These are phyloP conservation scores for Dillenia suffruticosa DNA, from an alignment of 164 flowering plant genomes.

Conservation along the genomic window DNA sequence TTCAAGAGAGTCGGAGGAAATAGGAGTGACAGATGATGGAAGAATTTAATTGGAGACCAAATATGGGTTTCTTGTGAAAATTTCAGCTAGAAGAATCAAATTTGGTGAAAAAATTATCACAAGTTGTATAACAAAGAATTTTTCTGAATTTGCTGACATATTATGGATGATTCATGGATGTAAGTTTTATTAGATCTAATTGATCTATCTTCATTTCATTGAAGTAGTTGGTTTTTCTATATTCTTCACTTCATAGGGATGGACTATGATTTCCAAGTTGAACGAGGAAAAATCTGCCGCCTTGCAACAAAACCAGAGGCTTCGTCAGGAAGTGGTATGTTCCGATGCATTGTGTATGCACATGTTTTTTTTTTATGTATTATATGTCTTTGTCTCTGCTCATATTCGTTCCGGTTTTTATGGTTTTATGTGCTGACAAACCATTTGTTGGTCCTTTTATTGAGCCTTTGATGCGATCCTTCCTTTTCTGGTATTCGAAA, in stretches of 20 bases:
- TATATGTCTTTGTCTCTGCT: background rate
- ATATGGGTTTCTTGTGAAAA: too few species aligned
- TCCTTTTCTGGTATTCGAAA: background rate
- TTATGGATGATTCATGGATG: too few species aligned
- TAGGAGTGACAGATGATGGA: too few species aligned
- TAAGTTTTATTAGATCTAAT: too few species aligned
- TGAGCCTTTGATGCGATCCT: background rate
- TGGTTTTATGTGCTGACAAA: background rate
- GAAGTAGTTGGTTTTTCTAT: slow-evolving; percentile 6
- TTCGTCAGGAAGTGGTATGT: slow-evolving; percentile 69
- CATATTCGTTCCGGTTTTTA: background rate
- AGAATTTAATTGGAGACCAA: too few species aligned
- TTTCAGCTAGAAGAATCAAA: too few species aligned
- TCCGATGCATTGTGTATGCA: background rate
- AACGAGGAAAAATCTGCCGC: slow-evolving; percentile 66
- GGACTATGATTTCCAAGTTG: slow-evolving; percentile 55
- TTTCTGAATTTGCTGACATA: background rate
- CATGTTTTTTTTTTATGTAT: background rate
- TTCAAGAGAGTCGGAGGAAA: too few species aligned
- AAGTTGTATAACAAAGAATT: background rate
- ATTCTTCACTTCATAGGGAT: slow-evolving; percentile 27
- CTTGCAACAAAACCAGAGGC: slow-evolving; percentile 56
- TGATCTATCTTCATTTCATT: background rate
- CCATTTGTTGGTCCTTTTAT: background rate
- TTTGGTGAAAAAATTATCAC: too few species aligned